Conservation (phyloP, 179 eudicot species). For the Silene noctiflora region DNA sequence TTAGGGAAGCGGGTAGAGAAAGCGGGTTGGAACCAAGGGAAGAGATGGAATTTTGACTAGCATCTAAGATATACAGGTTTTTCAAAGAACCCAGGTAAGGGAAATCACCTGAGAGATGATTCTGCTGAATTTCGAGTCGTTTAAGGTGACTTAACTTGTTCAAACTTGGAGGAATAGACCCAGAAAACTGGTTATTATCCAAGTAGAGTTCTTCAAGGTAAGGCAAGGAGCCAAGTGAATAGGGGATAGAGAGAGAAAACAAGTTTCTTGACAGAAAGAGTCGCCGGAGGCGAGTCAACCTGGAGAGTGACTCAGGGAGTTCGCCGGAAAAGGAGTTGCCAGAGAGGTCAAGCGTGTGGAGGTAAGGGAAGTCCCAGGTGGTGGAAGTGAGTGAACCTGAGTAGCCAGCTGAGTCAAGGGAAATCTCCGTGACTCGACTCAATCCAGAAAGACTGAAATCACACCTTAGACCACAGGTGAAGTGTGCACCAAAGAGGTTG, state of each 20-base stretch:
- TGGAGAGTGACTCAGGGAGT: slow-evolving; percentile 50
- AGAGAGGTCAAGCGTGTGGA: slow-evolving; percentile 52
- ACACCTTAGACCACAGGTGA: slow-evolving; percentile 77
- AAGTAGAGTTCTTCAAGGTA: slow-evolving; percentile 54
- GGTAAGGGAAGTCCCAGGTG: slow-evolving; percentile 46
- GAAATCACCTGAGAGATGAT: slow-evolving; percentile 45
- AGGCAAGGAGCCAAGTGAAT: slow-evolving; percentile 44
- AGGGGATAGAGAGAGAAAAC: slow-evolving; percentile 45
- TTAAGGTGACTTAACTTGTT: slow-evolving; percentile 48
- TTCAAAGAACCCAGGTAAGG: slow-evolving; percentile 50
- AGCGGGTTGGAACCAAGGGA: slow-evolving; percentile 38
- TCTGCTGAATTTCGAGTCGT: slow-evolving; percentile 55
- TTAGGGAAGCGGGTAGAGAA: slow-evolving; percentile 37
- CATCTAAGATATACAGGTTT: slow-evolving; percentile 44
- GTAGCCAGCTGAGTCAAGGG: slow-evolving; percentile 72
- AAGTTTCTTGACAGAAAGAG: slow-evolving; percentile 53
- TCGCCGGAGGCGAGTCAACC: slow-evolving; percentile 38
- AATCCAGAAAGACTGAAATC: slow-evolving; percentile 32
- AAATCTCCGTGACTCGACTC: slow-evolving; percentile 57
- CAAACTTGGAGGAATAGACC: slow-evolving; percentile 45
- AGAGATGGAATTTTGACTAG: slow-evolving; percentile 52
- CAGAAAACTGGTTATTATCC: slow-evolving; percentile 51
- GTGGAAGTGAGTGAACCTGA: slow-evolving; percentile 42
- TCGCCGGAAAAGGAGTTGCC: slow-evolving; percentile 51
- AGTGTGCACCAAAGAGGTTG: slow-evolving; percentile 35